A percentile compares a stretch with the other conserved stretches of the same genome.
These are phyloP conservation scores for Colletotrichum gigasporum DNA, from an alignment of 2,329 filamentous ascomycete species.

Conservation along the genomic window DNA sequence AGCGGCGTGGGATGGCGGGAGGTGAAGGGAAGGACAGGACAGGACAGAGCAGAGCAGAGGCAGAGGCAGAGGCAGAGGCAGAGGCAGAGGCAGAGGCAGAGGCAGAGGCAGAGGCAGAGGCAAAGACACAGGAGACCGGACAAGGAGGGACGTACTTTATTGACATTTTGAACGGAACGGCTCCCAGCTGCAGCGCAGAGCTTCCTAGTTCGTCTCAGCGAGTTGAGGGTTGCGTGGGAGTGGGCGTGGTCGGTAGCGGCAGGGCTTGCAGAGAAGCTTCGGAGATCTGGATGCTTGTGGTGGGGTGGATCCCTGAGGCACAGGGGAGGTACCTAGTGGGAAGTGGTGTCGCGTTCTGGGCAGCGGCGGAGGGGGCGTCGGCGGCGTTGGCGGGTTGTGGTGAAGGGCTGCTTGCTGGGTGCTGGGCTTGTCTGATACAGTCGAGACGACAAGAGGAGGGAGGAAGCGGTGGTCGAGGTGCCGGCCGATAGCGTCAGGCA, in stretches of 20 bases:
- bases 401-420: slow-evolving; percentile 11
- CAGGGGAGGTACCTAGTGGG: slow-evolving; percentile 31
- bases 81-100: neutral
- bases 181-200: slow-evolving; percentile 30
- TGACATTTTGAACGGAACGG: slow-evolving; percentile 51
- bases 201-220: slow-evolving; percentile 34
- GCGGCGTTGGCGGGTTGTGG: slow-evolving; percentile 20
- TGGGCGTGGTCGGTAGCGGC: slow-evolving; percentile 33
- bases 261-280: slow-evolving; percentile 34
- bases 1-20: slow-evolving; percentile 16
- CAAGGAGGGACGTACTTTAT: slow-evolving; percentile 59
- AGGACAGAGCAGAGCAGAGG: neutral
- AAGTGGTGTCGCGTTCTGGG: slow-evolving; percentile 30
- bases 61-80: slow-evolving; percentile 13
- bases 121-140: slow-evolving; percentile 16
- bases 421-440: slow-evolving; percentile 21
- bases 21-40: neutral
- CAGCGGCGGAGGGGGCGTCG: slow-evolving; percentile 24
- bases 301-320: slow-evolving; percentile 33
- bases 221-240: slow-evolving; percentile 33
- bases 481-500: slow-evolving; percentile 19
- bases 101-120: slow-evolving; percentile 7
- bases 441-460: slow-evolving; percentile 16
- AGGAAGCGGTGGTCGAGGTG: slow-evolving; percentile 12
- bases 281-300: slow-evolving; percentile 34